Conservation (phyloP, 2,329 filamentous ascomycete genomes). For the Verticillium klebahnii region DNA sequence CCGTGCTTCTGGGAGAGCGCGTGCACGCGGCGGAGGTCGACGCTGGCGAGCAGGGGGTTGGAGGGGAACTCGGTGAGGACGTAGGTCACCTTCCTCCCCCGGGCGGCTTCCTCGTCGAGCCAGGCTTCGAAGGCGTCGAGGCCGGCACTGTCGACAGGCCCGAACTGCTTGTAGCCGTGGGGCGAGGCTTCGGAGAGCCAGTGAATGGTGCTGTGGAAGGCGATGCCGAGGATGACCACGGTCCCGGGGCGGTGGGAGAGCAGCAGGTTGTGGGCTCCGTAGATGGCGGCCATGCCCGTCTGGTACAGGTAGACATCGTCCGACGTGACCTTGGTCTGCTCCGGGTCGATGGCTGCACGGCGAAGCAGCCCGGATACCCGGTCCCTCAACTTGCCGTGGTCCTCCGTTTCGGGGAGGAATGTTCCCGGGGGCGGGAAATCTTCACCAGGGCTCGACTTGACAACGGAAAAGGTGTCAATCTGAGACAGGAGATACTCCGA, state of each 20-base stretch:
- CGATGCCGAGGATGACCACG: slow-evolving; percentile 42
- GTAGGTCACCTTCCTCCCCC: slow-evolving; percentile 35
- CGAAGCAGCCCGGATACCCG: slow-evolving; percentile 37
- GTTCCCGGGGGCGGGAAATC: slow-evolving; percentile 25
- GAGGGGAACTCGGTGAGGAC: slow-evolving; percentile 41
- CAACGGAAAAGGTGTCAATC: slow-evolving; percentile 27
- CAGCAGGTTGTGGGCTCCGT: slow-evolving; percentile 33
- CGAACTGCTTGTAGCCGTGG: slow-evolving; percentile 42
- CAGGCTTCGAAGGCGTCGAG: slow-evolving; percentile 40
- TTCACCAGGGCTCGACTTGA: slow-evolving; percentile 19
- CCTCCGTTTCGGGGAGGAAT: slow-evolving; percentile 30
- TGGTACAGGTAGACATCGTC: slow-evolving; percentile 49
- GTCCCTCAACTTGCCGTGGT: slow-evolving; percentile 31
- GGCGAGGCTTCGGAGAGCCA: slow-evolving; percentile 39
- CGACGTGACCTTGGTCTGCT: slow-evolving; percentile 16
- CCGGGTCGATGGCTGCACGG: slow-evolving; percentile 29
- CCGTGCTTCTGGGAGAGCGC: slow-evolving; percentile 31
- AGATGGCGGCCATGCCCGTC: slow-evolving; percentile 51
- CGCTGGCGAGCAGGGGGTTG: slow-evolving; percentile 28
- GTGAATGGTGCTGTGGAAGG: slow-evolving; percentile 46
- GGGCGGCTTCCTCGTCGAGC: slow-evolving; percentile 33
- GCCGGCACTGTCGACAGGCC: slow-evolving; percentile 33
- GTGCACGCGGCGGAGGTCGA: slow-evolving; percentile 25
- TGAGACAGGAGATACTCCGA: slow-evolving; percentile 37
- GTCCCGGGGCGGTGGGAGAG: slow-evolving; percentile 25